Evolutionary conservation across 2,329 filamentous ascomycete genomes (phyloP).

Genomic region (Alternaria hordeiaustralica): DNA sequence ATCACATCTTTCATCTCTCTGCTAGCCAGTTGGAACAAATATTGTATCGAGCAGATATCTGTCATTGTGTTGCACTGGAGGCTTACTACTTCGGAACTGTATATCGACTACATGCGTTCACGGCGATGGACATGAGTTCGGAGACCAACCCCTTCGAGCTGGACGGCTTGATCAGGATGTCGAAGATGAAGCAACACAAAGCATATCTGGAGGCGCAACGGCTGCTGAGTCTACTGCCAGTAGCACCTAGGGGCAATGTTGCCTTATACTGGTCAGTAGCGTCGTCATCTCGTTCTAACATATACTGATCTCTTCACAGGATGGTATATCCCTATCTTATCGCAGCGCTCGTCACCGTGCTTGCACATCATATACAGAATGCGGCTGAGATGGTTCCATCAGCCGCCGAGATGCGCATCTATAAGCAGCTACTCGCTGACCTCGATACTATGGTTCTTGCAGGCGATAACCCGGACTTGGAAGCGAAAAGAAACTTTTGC

Average conservation of each 20-base stretch:
- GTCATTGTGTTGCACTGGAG: conserved; percentile 28
- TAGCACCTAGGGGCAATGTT: conserved; percentile 28
- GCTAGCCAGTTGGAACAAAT: conserved; percentile 27
- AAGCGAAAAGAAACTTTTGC: conserved; percentile 17
- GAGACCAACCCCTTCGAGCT: conserved; percentile 27
- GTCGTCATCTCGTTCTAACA: background rate
- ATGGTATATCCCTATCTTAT: conserved; percentile 16
- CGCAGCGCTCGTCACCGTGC: conserved; percentile 30
- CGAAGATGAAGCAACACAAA: conserved; percentile 19
- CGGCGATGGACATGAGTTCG: conserved; percentile 18
- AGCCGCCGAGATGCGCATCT: conserved; percentile 11
- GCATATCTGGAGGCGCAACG: conserved; percentile 24
- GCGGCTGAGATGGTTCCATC: conserved; percentile 6
- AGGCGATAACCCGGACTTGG: conserved; percentile 19
- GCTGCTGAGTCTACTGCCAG: conserved; percentile 22
- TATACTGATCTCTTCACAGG: conserved; percentile 7
- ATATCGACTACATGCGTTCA: conserved; percentile 26
- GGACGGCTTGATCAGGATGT: conserved; percentile 19
- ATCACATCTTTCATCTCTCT: conserved; percentile 29
- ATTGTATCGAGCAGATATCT: conserved; percentile 34
- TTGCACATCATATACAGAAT: conserved; percentile 27
- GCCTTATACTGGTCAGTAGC: conserved; percentile 29
- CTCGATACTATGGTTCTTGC: conserved; percentile 17
- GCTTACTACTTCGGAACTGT: conserved; percentile 35
- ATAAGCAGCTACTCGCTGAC: conserved; percentile 15